Conservation (phyloP, 176 grass and related monocot genomes). For the Ensete ventricosum region DNA sequence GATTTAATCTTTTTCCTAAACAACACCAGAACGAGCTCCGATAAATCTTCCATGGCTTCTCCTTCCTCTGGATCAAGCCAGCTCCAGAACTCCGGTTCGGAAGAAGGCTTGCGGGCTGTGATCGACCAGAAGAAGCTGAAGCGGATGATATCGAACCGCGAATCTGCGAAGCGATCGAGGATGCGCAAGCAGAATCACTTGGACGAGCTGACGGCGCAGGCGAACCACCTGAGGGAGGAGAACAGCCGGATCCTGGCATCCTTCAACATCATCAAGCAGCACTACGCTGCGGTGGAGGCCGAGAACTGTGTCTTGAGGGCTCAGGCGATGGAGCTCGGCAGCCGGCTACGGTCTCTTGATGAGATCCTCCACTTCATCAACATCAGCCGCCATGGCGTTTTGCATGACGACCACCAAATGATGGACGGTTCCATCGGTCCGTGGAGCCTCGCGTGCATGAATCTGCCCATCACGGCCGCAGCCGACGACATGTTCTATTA, state of each 20-base stretch:
- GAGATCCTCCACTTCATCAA: constrained; percentile 33
- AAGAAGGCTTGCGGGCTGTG: constrained; percentile 29
- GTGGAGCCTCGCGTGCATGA: background rate
- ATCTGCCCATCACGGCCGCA: background rate
- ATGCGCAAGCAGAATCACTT: constrained; percentile 47
- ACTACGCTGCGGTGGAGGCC: constrained; percentile 16
- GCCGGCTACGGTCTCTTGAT: constrained; percentile 28
- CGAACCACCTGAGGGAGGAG: constrained; percentile 21
- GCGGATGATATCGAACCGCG: constrained; percentile 58
- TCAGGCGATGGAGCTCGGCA: constrained; percentile 35
- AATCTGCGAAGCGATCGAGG: constrained; percentile 44
- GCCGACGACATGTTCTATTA: background rate
- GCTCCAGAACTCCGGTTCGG: background rate
- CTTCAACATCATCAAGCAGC: constrained; percentile 21
- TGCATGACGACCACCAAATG: background rate
- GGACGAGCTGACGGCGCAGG: constrained; percentile 35
- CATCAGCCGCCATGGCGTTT: background rate
- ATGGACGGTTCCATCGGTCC: background rate
- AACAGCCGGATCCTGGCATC: constrained; percentile 34
- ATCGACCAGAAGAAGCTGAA: constrained; percentile 46
- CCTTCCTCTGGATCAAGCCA: background rate
- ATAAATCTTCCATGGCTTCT: constrained; percentile 9
- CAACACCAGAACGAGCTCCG: background rate
- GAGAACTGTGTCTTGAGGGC: constrained; percentile 58
- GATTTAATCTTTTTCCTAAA: constrained; percentile 14